Base-by-base conservation (phyloP, 148 eudicot species). In the Rhododendron kiyosumense region DNA sequence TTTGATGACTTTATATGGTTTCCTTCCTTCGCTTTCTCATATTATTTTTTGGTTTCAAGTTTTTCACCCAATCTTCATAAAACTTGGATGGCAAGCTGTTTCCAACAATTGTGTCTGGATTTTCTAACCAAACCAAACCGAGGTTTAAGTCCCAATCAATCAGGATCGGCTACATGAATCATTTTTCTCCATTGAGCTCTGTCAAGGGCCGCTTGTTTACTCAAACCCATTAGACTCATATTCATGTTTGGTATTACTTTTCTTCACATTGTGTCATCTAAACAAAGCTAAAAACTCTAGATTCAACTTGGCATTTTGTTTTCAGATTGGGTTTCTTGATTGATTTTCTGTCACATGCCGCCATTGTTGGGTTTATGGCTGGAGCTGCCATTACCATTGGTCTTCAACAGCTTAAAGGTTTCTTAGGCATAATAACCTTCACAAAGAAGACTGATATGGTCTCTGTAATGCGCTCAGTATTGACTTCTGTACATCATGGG, bases 361-460 rank as follows among this genome's bases (percentile, higher is more conserved):
- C 99, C 11, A 90, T 94, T 22, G 95, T 96, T n/a, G 99, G 99
- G 36, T 96, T 96, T 79, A 96, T 96, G 99, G 98, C 90, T 73
- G 99, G 99, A 34, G 98, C 97, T 14, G 97, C 99, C 57, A 90
- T 96, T 32, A 96, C 97, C 6, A 96, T 96, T 54, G 91, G 86
- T 82, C 98, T 96, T 87, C 98, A 95, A 83, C 99, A 96, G 92
- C 98, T 96, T 1, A 95, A 96, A 85, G 97, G 98, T 9, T 86
- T 96, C 78, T 93, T 96, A 48, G 99, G 99, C 82, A 90, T 96
- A 6, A 85, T 81, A 74, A 83, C 85, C 0, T 95, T 96, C 92
- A 95, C 99, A 28, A 96, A 91, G 85, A 89, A 93, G 13, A 87
- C 97, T 65, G 98, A 96, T 82, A 86, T 96, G 3, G 87, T 96